Evolutionary conservation across 2,329 filamentous ascomycete genomes (phyloP).

Genomic region (Alternaria sp.): DNA sequence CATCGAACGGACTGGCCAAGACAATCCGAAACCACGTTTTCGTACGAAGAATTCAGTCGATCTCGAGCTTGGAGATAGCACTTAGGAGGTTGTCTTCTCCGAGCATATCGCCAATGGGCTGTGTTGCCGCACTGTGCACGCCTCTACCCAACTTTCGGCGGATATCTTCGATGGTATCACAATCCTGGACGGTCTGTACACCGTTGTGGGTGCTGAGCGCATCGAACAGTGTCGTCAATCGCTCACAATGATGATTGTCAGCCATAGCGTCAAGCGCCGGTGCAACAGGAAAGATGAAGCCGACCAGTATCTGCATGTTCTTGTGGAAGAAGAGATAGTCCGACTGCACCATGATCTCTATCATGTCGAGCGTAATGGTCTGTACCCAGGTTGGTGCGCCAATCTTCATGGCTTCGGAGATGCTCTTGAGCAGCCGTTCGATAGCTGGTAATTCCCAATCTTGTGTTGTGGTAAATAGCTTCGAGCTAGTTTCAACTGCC

Average conservation of each 20-base stretch:
- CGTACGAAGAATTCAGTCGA: no score
- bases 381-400: background rate
- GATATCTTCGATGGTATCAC: background rate
- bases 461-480: background rate
- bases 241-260: background rate
- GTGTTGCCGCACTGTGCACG: background rate
- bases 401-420: background rate
- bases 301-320: background rate
- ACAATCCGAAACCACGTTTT: no score
- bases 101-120: background rate
- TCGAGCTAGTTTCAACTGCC: background rate
- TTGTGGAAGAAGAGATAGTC: background rate
- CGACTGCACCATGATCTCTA: background rate
- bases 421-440: background rate
- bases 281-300: background rate
- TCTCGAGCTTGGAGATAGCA: no score
- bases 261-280: background rate
- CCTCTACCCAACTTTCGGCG: background rate
- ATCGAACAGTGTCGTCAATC: background rate
- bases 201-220: background rate
- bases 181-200: background rate
- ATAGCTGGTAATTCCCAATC: background rate
- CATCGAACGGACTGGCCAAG: no score
- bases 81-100: no score
- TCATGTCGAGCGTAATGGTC: background rate